Evolutionary conservation across 176 grass and related monocot genomes (phyloP), one percentile per base, ranked within the genome.

Genomic region (Avena sativa): DNA sequence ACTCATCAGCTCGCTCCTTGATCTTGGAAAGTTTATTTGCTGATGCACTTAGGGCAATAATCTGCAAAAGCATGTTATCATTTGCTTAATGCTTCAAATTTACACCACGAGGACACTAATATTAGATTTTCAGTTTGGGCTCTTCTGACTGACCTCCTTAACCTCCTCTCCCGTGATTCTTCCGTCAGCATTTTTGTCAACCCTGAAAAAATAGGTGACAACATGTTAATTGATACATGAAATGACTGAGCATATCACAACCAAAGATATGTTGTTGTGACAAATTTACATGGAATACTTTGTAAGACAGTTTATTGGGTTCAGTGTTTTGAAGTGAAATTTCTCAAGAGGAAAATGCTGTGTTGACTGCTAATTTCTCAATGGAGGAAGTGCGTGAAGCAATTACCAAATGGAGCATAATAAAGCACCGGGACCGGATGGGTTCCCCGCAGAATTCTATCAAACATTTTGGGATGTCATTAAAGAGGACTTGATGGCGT

Each of bases 21-120:
- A 97, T 89, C 81, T 97, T 97, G 64, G 87, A 93, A 75, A 97
- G 95, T 68, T 97, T 97, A 82, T 97, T 97, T 81, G 95, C 95
- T 61, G 95, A 97, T 34, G 95, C 95, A 83, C 95, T 97, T 55
- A 97, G 91, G 64, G 90, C 53, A 46, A 97, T 97, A 74, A 97
- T 95, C 95, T 97, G 89, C 74, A 77, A 88, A 81, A 44, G 12
- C 10, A 63, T 83, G 23, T 51, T 49, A 70, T 6, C 9, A 62
- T 61, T 79, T 75, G 16, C 9, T 86, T 44, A 56, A 59, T 16
- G 21, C 51, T 40, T 60, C 44, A 59, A 76, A 80, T 43, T 6
- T 17, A 67, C 58, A 88, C 56, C 20, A 63, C 51, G 11, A 71
- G 80, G 3, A 44, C n/a, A 74, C 13, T 74, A 74, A 50, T 21